These are phyloP conservation scores for Saccharum hybrid DNA, from an alignment of 202 grass and related monocot species.

Conservation along the genomic window DNA sequence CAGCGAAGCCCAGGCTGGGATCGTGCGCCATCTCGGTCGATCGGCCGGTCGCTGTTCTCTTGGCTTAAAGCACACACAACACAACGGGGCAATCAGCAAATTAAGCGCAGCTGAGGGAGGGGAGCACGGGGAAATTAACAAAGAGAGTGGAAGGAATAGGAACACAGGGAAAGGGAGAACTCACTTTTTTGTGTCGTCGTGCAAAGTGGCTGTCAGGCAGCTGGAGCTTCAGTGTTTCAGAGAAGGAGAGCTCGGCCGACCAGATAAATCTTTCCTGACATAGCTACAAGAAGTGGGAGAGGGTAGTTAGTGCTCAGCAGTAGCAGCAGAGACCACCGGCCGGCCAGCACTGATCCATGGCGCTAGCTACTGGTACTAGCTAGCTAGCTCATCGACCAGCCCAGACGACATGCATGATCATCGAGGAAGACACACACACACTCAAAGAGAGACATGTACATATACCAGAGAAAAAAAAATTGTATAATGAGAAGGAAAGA, in stretches of 20 bases:
- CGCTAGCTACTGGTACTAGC: neutral
- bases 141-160: constrained; percentile 13
- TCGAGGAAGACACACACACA: neutral
- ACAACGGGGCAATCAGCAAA: neutral
- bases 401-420: neutral
- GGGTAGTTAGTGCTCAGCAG: constrained; percentile 26
- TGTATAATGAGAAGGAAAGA: neutral
- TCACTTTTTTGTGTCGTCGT: constrained; percentile 45
- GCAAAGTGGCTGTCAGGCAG: constrained; percentile 24
- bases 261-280: constrained; percentile 44
- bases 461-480: neutral
- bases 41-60: neutral
- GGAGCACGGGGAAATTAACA: neutral
- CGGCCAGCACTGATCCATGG: neutral
- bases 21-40: constrained; percentile 62
- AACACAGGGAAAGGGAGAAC: constrained; percentile 27
- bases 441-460: no score
- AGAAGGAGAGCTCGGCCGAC: constrained; percentile 7
- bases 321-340: neutral
- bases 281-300: neutral
- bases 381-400: neutral
- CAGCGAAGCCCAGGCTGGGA: constrained; percentile 55
- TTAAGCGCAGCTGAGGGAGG: neutral
- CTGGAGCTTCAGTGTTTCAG: constrained; percentile 1
- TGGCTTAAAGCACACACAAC: constrained; percentile 16